phyloP scores from a whole-genome alignment of 1,284 basidiomycete genomes.

The Cystobasidium pallidum region DNA sequence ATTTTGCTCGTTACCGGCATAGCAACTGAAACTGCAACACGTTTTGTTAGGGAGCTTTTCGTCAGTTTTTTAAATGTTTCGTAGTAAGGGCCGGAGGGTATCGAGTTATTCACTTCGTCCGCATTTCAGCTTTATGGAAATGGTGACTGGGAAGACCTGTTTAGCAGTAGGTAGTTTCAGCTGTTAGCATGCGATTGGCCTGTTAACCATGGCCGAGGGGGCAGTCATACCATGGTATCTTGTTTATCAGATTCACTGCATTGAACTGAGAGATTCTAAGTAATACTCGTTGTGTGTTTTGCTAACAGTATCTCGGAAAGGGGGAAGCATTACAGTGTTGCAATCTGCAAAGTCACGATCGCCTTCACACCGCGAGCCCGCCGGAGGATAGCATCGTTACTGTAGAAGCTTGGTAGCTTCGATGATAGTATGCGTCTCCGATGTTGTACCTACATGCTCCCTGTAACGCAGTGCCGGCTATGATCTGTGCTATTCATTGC shows the following conservation, averaged over 20 bases:
- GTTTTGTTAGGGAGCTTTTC: too few species aligned
- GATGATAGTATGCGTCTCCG: too few species aligned
- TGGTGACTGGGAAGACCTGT: constrained; percentile 36
- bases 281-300: too few species aligned
- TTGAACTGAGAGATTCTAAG: too few species aligned
- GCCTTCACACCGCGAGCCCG: too few species aligned
- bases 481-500: background rate
- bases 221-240: background rate
- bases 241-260: too few species aligned
- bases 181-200: too few species aligned
- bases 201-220: too few species aligned
- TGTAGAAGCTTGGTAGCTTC: too few species aligned
- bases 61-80: background rate
- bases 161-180: background rate
- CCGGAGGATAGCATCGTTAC: too few species aligned
- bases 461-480: background rate
- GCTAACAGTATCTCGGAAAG: too few species aligned
- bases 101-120: constrained; percentile 27
- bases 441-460: too few species aligned
- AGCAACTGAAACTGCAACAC: constrained; percentile 27
- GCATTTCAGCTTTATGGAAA: constrained; percentile 45
- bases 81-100: background rate
- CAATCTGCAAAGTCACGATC: constrained; percentile 2
- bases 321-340: background rate
- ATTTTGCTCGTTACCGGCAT: constrained; percentile 59